These are phyloP conservation scores for Hypomyces perniciosus DNA, from an alignment of 2,329 filamentous ascomycete genomes.

Conservation along the genomic window DNA sequence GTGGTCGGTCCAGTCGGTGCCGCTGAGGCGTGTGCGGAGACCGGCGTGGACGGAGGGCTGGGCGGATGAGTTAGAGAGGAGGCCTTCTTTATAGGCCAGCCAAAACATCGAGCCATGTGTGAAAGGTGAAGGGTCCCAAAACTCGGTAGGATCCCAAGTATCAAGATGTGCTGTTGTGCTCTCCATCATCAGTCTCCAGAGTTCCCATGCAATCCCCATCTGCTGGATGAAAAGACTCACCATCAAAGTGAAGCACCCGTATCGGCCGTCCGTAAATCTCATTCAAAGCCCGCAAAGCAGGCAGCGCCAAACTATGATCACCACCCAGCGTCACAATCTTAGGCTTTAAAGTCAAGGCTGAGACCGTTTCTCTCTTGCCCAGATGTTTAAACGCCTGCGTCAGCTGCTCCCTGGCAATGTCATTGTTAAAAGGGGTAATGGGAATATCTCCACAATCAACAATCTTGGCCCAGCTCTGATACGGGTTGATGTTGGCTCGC, in stretches of 20 bases:
- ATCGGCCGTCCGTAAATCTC: constrained; percentile 56
- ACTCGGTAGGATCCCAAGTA: constrained; percentile 78
- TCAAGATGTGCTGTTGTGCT: constrained; percentile 57
- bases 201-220: background rate
- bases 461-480: constrained; percentile 72
- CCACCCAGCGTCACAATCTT: constrained; percentile 66
- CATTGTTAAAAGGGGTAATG: constrained; percentile 80
- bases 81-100: constrained; percentile 73
- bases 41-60: constrained; percentile 77
- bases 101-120: constrained; percentile 92
- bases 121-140: constrained; percentile 63
- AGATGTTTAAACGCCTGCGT: constrained; percentile 71
- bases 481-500: constrained; percentile 77
- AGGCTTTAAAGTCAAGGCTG: constrained; percentile 33
- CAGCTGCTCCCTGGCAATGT: constrained; percentile 76
- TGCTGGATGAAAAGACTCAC: constrained; percentile 15
- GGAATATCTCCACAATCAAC: constrained; percentile 91
- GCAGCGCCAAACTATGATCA: constrained; percentile 65
- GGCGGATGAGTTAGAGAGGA: constrained; percentile 64
- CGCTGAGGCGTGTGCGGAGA: constrained; percentile 68
- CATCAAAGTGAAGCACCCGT: constrained; percentile 69
- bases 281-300: constrained; percentile 61
- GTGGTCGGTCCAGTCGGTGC: constrained; percentile 59
- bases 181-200: background rate
- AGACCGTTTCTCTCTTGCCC: constrained; percentile 34